These are phyloP conservation scores for Glonium stellatum DNA, from an alignment of 495 filamentous ascomycete species.

Conservation along the genomic window DNA sequence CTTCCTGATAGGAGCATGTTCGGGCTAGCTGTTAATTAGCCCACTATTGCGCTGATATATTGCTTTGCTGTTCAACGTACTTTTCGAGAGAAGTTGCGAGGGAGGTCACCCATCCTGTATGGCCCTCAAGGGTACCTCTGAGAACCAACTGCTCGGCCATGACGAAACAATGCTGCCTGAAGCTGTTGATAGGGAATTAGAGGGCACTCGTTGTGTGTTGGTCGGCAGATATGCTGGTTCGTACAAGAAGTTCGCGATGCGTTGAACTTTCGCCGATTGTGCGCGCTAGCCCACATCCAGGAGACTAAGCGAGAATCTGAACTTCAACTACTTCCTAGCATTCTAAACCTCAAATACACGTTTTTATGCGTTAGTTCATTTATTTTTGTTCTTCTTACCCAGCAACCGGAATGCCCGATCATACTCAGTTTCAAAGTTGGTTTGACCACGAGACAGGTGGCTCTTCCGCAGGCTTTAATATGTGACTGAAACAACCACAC, in stretches of 20 bases:
- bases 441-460: too few relatives aligned
- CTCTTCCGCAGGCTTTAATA: too few relatives aligned
- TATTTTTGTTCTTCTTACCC: too few relatives aligned
- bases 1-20: constrained; percentile 99
- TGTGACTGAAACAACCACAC: too few relatives aligned
- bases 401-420: too few relatives aligned
- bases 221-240: constrained; percentile 5
- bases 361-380: too few relatives aligned
- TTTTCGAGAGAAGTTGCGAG: constrained; percentile 99
- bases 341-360: too few relatives aligned
- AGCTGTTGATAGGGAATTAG: constrained; percentile 9
- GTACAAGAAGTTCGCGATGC: background rate
- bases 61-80: constrained; percentile 46
- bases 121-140: constrained; percentile 95
- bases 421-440: too few relatives aligned
- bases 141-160: constrained; percentile 97
- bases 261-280: constrained; percentile 7
- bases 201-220: constrained; percentile 4
- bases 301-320: background rate
- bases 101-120: constrained; percentile 75
- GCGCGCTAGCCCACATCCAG: constrained; percentile 5
- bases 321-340: too few relatives aligned
- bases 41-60: constrained; percentile 16
- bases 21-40: constrained; percentile 55
- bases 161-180: constrained; percentile 33